phyloP scores from a whole-genome alignment of 192 early-diverging fungal species.

The Bifiguratus adelaidae region DNA sequence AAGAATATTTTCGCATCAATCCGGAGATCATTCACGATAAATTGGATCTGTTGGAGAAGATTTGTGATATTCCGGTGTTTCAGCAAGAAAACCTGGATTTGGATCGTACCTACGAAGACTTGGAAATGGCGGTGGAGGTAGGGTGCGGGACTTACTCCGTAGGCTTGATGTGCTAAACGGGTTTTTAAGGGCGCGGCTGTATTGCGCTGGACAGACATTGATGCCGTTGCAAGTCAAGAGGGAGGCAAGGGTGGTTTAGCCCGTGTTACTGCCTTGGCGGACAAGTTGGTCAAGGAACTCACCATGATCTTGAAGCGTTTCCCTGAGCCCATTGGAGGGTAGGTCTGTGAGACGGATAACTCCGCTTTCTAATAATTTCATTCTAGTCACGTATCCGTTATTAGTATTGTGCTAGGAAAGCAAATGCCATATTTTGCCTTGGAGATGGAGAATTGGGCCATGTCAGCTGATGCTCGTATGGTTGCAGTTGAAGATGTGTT shows the following conservation, averaged over 20 bases:
- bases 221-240: slow-evolving; percentile 7
- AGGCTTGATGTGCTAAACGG: background rate
- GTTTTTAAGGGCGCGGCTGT: slow-evolving; percentile 20
- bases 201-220: slow-evolving; percentile 15
- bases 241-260: slow-evolving; percentile 20
- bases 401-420: slow-evolving; percentile 31
- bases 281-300: slow-evolving; percentile 16
- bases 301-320: slow-evolving; percentile 10
- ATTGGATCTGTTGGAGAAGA: slow-evolving; percentile 13
- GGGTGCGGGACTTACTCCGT: background rate
- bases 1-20: too few species aligned
- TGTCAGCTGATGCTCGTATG: slow-evolving; percentile 25
- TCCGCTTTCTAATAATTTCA: background rate
- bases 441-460: slow-evolving; percentile 44
- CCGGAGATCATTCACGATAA: slow-evolving; percentile 15
- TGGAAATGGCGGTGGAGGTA: slow-evolving; percentile 19
- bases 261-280: slow-evolving; percentile 14
- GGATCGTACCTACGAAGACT: slow-evolving; percentile 3
- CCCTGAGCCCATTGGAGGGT: slow-evolving; percentile 8
- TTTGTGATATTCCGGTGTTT: slow-evolving; percentile 21
- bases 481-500: slow-evolving; percentile 33
- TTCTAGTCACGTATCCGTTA: slow-evolving; percentile 7
- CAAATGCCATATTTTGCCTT: slow-evolving; percentile 40
- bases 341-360: background rate
- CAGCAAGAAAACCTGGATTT: slow-evolving; percentile 11